Base-by-base conservation (phyloP, 805 yeast species). In the Komagataella mondaviorum region DNA sequence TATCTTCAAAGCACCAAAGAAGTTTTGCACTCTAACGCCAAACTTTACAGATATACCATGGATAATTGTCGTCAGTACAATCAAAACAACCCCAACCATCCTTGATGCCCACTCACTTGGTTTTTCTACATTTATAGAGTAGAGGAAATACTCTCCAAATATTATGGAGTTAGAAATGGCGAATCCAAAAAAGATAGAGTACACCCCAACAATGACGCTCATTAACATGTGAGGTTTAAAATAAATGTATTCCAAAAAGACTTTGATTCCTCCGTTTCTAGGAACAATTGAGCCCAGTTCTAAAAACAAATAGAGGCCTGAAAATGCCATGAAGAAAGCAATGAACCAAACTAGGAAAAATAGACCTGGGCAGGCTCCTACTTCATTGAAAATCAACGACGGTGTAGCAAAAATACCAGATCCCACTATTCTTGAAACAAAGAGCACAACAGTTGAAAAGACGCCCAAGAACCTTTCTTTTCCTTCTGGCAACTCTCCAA, bases 371-470 rank as follows among this genome's bases (percentile, higher is more conserved):
- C 85, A 81, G 12, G 87, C 82, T 23, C 90, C 90, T 57, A 80
- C 77, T 56, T 82, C 84, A 47, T 72, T 73, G 58, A 77, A 82
- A 30, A 85, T 77, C 23, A 82, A 76, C 17, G 85, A 75, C 0
- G 90, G 83, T 1, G 82, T 77, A 6, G 89, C 83, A 67, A 85
- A 82, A 6, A 85, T 84, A 0, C 93, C 93, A 0, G 89, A 81
- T 0, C 95, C 93, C 10, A 85, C 68, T 46, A 85, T 85, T 54
- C 90, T 68, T 14, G 87, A 78, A 6, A 85, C 72, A 57, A 83
- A 81, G 53, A 83, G 65, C 47, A 82, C 73, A 45, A 81, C 71
- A 0, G 87, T 81, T 6, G 88, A 80, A 57, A 75, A 82, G 2
- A 83, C 62, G 0, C 91, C 91, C 54, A 85, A 62, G 63, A 84